Percentiles rank a stretch among this genome's conserved stretches.
Conservation (phyloP, 331 rosid species). For the Quercus lobata region DNA sequence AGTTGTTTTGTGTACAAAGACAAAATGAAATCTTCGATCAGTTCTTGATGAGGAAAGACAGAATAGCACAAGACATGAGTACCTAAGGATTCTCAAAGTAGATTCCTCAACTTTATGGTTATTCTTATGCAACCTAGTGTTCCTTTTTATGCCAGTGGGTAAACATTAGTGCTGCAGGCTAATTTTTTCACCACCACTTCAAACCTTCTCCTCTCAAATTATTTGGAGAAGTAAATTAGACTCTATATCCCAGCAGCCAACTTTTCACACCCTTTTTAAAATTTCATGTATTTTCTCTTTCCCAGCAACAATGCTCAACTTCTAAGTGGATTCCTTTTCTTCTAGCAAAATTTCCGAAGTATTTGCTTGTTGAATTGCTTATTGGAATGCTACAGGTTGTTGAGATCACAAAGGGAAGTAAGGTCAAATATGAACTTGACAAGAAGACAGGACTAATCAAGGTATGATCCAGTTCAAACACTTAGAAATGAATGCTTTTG, state of each 20-base stretch:
- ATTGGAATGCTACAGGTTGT: conserved; percentile 61
- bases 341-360: conserved; percentile 2
- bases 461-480: conserved; percentile 33
- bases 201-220: not conserved
- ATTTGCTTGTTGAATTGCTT: conserved; percentile 21
- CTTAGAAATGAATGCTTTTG: conserved; percentile 2
- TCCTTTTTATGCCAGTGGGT: not conserved
- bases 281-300: conserved; percentile 1
- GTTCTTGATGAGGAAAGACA: not conserved
- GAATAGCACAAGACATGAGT: not conserved
- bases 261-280: not conserved
- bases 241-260: not conserved
- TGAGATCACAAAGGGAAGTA: conserved; percentile 94
- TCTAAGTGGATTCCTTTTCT: not conserved
- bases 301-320: not conserved
- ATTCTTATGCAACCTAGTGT: not conserved
- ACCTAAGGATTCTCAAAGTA: not conserved
- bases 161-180: not conserved
- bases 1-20: not conserved
- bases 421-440: conserved; percentile 97
- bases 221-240: not conserved
- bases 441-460: conserved; percentile 92
- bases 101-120: not conserved
- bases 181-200: not conserved
- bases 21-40: not conserved